A percentile compares a stretch with the other conserved stretches of the same genome.
These are phyloP conservation scores for Oldenlandia corymbosa DNA, from an alignment of 257 asterid species.

Conservation along the genomic window DNA sequence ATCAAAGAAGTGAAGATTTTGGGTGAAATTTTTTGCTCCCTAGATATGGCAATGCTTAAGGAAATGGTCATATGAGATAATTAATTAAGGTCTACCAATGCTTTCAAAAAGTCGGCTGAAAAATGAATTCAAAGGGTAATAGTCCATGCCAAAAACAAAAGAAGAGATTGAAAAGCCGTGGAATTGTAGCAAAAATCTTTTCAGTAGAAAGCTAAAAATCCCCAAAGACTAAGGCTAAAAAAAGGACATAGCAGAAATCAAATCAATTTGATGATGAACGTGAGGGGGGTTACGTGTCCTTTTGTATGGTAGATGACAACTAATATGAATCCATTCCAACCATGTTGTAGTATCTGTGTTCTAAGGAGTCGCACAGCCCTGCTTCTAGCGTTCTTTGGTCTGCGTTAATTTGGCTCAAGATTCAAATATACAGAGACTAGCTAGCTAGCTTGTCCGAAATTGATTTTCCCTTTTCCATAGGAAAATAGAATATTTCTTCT, in stretches of 20 bases:
- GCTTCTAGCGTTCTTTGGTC: not conserved
- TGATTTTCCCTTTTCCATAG: no score
- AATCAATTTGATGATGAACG: not conserved
- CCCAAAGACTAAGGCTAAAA: no score
- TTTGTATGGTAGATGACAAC: conserved; percentile 34
- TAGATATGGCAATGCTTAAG: conserved; percentile 6
- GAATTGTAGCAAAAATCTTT: not conserved
- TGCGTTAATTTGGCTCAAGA: no score
- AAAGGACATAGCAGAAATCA: not conserved
- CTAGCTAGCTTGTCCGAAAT: no score
- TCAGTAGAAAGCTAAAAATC: no score
- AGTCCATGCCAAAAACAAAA: no score
- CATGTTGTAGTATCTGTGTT: not conserved
- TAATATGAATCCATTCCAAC: conserved; percentile 40
- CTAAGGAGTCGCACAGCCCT: conserved; percentile 12
- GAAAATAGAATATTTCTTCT: no score
- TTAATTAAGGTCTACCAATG: no score
- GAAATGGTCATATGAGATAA: no score
- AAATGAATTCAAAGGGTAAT: conserved; percentile 37
- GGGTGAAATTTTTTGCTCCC: not conserved
- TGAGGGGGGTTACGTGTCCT: conserved; percentile 31
- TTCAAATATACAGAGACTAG: no score
- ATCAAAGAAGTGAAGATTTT: no score
- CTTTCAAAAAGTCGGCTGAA: conserved; percentile 23
- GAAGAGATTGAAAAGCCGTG: conserved; percentile 16